Percentiles rank a stretch among this genome's conserved stretches.
These are phyloP conservation scores for Maudiozyma bulderi DNA, from an alignment of 805 yeast genomes.

Conservation along the genomic window DNA sequence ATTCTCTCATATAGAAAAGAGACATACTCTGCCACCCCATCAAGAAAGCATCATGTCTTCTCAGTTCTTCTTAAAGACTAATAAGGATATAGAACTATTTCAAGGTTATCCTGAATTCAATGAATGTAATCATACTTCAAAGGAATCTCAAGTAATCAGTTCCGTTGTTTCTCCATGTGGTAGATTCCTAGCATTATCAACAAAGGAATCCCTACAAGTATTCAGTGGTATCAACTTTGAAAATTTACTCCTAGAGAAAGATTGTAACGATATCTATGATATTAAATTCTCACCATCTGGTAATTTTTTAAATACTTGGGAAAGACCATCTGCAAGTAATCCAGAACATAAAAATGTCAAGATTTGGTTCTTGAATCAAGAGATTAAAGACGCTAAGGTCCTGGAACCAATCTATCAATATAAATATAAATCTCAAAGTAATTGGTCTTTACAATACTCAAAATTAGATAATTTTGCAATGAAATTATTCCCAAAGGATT, in stretches of 20 bases:
- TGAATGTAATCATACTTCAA: constrained; percentile 18
- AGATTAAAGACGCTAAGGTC: constrained; percentile 29
- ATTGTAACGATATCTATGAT: constrained; percentile 63
- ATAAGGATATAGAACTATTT: constrained; percentile 27
- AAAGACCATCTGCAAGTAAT: constrained; percentile 67
- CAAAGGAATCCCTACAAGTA: constrained; percentile 19
- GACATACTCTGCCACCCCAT: too few species aligned
- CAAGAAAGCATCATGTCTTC: constrained; percentile 21
- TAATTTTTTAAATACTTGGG: constrained; percentile 76
- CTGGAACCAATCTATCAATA: constrained; percentile 35
- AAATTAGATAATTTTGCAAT: constrained; percentile 28
- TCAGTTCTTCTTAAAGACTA: constrained; percentile 28
- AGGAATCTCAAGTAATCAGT: constrained; percentile 14
- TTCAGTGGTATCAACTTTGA: constrained; percentile 23
- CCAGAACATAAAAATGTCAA: constrained; percentile 72
- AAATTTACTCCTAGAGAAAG: constrained; percentile 11
- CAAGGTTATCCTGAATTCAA: constrained; percentile 28
- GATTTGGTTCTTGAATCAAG: constrained; percentile 51
- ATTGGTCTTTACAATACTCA: constrained; percentile 50
- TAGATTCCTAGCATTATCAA: constrained; percentile 27
- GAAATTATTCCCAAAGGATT: constrained; percentile 22
- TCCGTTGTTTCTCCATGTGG: constrained; percentile 30
- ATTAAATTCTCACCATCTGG: constrained; percentile 86
- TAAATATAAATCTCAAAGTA: constrained; percentile 72
- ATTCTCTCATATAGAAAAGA: neutral